These are phyloP conservation scores for Kalmusia sp. DNA, from an alignment of 2,329 filamentous ascomycete genomes.

Conservation along the genomic window DNA sequence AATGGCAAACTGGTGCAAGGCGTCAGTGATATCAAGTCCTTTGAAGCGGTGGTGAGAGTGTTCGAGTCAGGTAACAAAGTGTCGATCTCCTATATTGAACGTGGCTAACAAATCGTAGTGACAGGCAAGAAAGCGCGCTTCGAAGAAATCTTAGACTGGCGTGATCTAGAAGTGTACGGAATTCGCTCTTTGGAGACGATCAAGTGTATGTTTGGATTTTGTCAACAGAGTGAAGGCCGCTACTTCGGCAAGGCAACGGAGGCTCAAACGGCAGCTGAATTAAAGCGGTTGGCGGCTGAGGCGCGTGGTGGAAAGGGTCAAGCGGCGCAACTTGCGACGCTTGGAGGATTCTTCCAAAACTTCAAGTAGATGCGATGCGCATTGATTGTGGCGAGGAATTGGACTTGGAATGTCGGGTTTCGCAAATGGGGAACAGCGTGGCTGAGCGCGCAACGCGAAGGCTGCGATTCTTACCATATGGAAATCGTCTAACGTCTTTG, in stretches of 20 bases:
- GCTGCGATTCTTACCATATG: too few relatives aligned
- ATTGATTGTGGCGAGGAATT: neutral
- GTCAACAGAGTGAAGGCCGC: conserved; percentile 23
- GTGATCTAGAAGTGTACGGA: conserved; percentile 24
- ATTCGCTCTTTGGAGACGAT: conserved; percentile 26
- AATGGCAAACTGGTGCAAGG: conserved; percentile 48
- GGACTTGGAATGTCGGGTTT: too few relatives aligned
- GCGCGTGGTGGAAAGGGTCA: conserved; percentile 14
- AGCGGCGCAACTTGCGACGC: neutral
- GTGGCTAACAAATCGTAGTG: conserved; percentile 6
- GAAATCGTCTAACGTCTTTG: too few relatives aligned
- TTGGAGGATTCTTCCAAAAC: neutral
- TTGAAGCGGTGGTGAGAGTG: conserved; percentile 34
- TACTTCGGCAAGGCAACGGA: conserved; percentile 30
- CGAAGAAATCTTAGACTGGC: conserved; percentile 22
- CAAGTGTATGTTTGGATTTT: conserved; percentile 30
- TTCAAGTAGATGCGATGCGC: too few relatives aligned
- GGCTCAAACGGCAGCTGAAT: conserved; percentile 15
- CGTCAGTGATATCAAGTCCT: conserved; percentile 44
- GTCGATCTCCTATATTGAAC: neutral
- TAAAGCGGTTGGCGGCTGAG: conserved; percentile 26
- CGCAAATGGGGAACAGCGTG: too few relatives aligned
- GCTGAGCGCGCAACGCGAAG: too few relatives aligned
- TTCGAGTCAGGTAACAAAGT: conserved; percentile 45
- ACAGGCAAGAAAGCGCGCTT: conserved; percentile 27